These are phyloP conservation scores for Logfia minima DNA, from an alignment of 129 eudicot genomes.

Conservation along the genomic window DNA sequence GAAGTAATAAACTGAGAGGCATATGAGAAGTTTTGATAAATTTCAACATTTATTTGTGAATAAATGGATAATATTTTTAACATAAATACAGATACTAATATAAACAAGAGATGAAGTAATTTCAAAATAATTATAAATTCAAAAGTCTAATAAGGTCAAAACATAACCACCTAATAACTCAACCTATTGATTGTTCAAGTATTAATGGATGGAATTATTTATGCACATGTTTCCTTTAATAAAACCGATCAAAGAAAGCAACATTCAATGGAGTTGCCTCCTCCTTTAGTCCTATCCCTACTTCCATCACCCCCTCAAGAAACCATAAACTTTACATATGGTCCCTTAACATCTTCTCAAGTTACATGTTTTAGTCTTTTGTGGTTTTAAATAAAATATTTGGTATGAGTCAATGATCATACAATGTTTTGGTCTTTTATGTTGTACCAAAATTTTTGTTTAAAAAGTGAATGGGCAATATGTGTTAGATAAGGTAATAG, in stretches of 20 bases:
- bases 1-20: too few relatives aligned
- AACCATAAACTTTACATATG: not conserved
- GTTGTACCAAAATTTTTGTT: not conserved
- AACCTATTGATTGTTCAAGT: conserved; percentile 34
- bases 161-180: conserved; percentile 33
- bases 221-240: conserved; percentile 27
- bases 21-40: too few relatives aligned
- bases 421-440: not conserved
- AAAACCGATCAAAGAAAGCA: conserved; percentile 11
- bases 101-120: too few relatives aligned
- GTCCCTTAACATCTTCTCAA: conserved; percentile 8
- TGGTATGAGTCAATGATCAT: not conserved
- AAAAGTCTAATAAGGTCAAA: conserved; percentile 8
- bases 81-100: too few relatives aligned
- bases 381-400: not conserved
- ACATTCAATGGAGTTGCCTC: conserved; percentile 22
- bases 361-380: not conserved
- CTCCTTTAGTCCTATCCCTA: conserved; percentile 6
- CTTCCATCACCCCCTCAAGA: conserved; percentile 23
- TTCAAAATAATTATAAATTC: too few relatives aligned
- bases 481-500: conserved; percentile 8
- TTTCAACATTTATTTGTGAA: too few relatives aligned
- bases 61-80: too few relatives aligned
- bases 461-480: not conserved
- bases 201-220: conserved; percentile 22